Conservation (phyloP, 2,329 filamentous ascomycete genomes). For the Sclerotinia sclerotiorum region DNA sequence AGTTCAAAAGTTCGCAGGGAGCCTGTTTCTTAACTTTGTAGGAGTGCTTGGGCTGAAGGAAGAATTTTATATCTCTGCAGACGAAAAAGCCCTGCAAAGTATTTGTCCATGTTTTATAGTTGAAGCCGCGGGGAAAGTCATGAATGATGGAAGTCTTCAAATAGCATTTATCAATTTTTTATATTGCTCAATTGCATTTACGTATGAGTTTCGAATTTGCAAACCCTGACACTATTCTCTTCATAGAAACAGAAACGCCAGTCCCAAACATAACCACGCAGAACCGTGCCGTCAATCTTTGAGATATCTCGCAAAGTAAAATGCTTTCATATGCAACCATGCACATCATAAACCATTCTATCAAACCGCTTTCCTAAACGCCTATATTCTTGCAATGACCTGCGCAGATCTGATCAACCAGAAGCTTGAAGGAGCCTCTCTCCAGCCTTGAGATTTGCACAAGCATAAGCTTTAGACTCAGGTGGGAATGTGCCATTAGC, state of each 20-base stretch:
- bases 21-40: not conserved
- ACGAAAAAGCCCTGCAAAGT: not conserved
- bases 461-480: conserved; percentile 67
- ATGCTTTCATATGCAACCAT: conserved; percentile 23
- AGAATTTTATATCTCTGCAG: not conserved
- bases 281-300: conserved; percentile 16
- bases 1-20: not conserved
- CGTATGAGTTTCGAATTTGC: conserved; percentile 7
- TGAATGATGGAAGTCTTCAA: not conserved
- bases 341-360: conserved; percentile 20
- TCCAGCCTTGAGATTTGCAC: conserved; percentile 61
- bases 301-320: conserved; percentile 14
- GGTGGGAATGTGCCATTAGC: conserved; percentile 83
- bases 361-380: conserved; percentile 23
- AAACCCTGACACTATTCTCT: conserved; percentile 11
- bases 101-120: not conserved
- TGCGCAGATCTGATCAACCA: conserved; percentile 23
- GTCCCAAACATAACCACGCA: conserved; percentile 16
- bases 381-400: conserved; percentile 21
- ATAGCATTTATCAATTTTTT: conserved; percentile 6
- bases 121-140: not conserved
- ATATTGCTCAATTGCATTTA: conserved; percentile 6
- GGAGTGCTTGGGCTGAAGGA: not conserved
- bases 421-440: conserved; percentile 51
- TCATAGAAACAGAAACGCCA: conserved; percentile 20